Base-by-base conservation (phyloP, 1,284 basidiomycete genomes). In the Trichosporon sp. region DNA sequence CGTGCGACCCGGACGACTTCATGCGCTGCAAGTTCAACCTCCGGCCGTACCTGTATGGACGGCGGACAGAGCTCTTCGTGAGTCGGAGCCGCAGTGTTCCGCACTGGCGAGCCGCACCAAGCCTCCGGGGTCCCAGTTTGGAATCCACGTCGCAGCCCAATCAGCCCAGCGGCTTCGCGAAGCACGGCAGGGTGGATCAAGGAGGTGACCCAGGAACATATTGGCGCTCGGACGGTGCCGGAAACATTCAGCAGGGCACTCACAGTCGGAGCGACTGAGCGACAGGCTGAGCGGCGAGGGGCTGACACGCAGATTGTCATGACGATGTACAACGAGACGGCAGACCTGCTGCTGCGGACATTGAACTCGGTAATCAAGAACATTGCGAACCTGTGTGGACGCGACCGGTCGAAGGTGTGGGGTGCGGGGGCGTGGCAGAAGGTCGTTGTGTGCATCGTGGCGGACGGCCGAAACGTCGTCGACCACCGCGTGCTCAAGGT, bases 301-400 rank as follows among this genome's bases (percentile, higher is more conserved):
- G 15, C 68, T 69, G 35, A 70, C 62, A 25, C 11, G 3, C 66
- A 81, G 80, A 95, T 98, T 76, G 92, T 93, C 64, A 92, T 94
- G 91, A 94, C 92, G 58, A 94, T 94, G 79, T 94, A 98, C 84
- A 98, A 98, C 81, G 95, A 98, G 83, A 92, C 95, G 79, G 92
- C 95, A 75, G 87, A 92, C 23, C 86, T 98, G 25, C 92, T 93
- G 77, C 86, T 87, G 75, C 88, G 87, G 76, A 94, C 93, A 4
- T 94, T 96, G 90, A 95, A 95, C 78, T 88, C 92, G 86, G 93
- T 95, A 65, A 91, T 95, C 85, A 95, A 94, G 86, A 95, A 94
- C 81, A 85, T 94, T 68, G 88, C 90, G 7, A 90, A 93, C 80
- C 87, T 98, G 23, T 96, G 93, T 81, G 85, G 88, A 65, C 87